phyloP scores from a whole-genome alignment of 2,329 filamentous ascomycete genomes.

The Phialocephala subalpina region DNA sequence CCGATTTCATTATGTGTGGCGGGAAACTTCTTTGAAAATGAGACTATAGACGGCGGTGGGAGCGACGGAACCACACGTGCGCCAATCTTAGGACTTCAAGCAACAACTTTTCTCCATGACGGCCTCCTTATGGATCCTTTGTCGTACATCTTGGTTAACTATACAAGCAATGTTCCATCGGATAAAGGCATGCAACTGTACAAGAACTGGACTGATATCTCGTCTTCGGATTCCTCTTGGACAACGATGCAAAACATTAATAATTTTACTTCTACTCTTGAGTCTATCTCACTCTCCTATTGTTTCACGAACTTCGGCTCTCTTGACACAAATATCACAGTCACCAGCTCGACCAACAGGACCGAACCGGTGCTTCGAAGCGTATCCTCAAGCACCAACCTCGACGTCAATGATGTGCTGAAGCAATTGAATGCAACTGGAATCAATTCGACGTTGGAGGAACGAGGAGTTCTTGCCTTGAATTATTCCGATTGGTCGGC shows the following conservation, averaged over 20 bases:
- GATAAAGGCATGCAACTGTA: neutral
- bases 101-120: neutral
- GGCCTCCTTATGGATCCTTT: constrained; percentile 7
- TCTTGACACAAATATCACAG: constrained; percentile 11
- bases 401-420: constrained; percentile 5
- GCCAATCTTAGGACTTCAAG: neutral
- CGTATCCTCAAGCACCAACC: neutral
- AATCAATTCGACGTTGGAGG: neutral
- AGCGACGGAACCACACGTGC: neutral
- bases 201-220: constrained; percentile 13
- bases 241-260: neutral
- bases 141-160: constrained; percentile 17
- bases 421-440: constrained; percentile 9
- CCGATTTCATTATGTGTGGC: constrained; percentile 15
- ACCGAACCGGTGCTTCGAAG: constrained; percentile 11
- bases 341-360: constrained; percentile 5
- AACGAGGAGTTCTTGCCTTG: constrained; percentile 8
- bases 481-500: neutral
- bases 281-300: constrained; percentile 9
- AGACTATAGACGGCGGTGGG: neutral
- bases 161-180: neutral
- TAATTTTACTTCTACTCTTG: neutral
- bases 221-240: neutral
- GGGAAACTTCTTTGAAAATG: constrained; percentile 8
- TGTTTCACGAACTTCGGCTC: constrained; percentile 18